phyloP scores from a whole-genome alignment of 2,329 filamentous ascomycete genomes.

The Helminthosporium solani region DNA sequence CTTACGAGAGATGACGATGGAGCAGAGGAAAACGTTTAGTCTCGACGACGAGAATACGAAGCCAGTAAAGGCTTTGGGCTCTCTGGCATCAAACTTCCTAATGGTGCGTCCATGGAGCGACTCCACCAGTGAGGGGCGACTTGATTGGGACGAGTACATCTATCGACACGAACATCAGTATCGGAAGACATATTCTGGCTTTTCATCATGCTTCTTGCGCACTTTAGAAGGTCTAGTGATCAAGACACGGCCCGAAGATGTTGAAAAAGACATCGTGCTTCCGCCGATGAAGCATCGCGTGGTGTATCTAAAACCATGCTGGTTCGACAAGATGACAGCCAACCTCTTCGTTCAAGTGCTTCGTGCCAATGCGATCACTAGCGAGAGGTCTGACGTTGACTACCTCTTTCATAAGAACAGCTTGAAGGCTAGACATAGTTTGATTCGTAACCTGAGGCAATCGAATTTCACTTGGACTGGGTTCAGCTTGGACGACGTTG shows the following conservation, averaged over 20 bases:
- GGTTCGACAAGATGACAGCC: slow-evolving; percentile 77
- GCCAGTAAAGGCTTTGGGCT: slow-evolving; percentile 62
- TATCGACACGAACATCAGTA: slow-evolving; percentile 51
- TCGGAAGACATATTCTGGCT: slow-evolving; percentile 57
- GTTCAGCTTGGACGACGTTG: slow-evolving; percentile 64
- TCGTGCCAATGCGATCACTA: slow-evolving; percentile 83
- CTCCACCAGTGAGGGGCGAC: slow-evolving; percentile 57
- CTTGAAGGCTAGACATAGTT: slow-evolving; percentile 62
- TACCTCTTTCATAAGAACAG: slow-evolving; percentile 86
- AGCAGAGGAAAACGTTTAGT: slow-evolving; percentile 45
- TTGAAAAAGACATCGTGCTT: slow-evolving; percentile 63
- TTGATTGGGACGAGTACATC: slow-evolving; percentile 74
- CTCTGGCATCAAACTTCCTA: slow-evolving; percentile 68
- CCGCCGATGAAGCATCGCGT: slow-evolving; percentile 72
- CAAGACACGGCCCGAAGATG: slow-evolving; percentile 72
- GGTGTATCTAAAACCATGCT: slow-evolving; percentile 75
- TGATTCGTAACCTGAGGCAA: slow-evolving; percentile 78
- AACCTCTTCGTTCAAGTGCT: slow-evolving; percentile 86
- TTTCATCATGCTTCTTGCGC: slow-evolving; percentile 60
- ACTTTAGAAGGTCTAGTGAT: slow-evolving; percentile 80
- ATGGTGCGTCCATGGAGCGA: slow-evolving; percentile 79
- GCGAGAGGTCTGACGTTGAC: slow-evolving; percentile 77
- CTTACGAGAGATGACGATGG: slow-evolving; percentile 36
- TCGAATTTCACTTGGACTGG: slow-evolving; percentile 86
- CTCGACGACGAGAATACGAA: slow-evolving; percentile 40